Percentiles rank a stretch among this genome's conserved stretches.
phyloP scores from a whole-genome alignment of 73 alveolate species.

The Effrenium voratum region DNA sequence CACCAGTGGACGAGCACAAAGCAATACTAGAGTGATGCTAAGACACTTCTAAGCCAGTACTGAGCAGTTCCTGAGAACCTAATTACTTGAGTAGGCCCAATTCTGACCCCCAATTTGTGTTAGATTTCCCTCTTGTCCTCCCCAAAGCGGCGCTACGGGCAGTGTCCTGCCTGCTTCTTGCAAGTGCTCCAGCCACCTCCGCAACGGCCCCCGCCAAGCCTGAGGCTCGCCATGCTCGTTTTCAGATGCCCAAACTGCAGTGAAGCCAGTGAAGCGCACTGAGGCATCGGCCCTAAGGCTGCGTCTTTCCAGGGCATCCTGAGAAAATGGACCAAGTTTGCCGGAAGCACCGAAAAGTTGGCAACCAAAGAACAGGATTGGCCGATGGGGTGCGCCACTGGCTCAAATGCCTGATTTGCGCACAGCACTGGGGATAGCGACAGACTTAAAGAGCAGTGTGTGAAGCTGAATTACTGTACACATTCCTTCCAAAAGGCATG shows the following conservation, averaged over 20 bases:
- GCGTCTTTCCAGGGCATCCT: constrained; percentile 88
- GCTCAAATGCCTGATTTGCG: not conserved
- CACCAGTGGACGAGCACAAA: no score
- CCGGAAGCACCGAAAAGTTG: not conserved
- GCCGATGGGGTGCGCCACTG: not conserved
- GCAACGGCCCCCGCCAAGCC: constrained; percentile 65
- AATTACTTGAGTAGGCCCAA: no score
- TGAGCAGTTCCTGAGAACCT: no score
- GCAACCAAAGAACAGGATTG: not conserved
- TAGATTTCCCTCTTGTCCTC: no score
- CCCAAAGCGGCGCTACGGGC: no score
- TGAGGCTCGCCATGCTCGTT: no score
- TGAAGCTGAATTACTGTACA: not conserved
- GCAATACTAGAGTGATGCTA: no score
- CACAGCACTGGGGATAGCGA: not conserved
- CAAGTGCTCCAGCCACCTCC: constrained; percentile 83
- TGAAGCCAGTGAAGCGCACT: no score
- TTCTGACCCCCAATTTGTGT: no score
- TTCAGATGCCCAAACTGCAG: no score
- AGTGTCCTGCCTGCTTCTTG: constrained; percentile 43
- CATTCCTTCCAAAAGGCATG: no score
- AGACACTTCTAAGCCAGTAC: no score
- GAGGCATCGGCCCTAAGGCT: constrained; percentile 27
- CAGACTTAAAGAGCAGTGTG: not conserved
- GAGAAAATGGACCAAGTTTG: not conserved